Percentiles rank a stretch among this genome's conserved stretches.
phyloP scores from a whole-genome alignment of 345 rosid genomes.

The Acer negundo region DNA sequence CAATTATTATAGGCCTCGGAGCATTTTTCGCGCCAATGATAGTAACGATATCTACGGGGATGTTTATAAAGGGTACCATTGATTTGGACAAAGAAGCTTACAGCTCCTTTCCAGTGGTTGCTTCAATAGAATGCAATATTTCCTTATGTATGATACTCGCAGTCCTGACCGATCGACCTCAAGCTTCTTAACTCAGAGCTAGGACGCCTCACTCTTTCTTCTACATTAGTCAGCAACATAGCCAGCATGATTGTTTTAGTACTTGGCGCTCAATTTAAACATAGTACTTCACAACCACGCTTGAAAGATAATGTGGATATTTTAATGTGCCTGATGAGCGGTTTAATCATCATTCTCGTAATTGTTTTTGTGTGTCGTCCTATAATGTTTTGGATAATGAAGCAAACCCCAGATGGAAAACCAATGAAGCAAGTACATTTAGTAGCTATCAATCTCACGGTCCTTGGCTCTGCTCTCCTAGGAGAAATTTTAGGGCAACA shows the following conservation, averaged over 20 bases:
- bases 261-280: background rate
- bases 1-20: constrained; percentile 35
- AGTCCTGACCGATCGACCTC: constrained; percentile 34
- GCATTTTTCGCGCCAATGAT: constrained; percentile 34
- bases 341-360: background rate
- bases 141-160: constrained; percentile 41
- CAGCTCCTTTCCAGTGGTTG: constrained; percentile 9
- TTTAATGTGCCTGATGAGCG: background rate
- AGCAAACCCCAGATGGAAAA: constrained; percentile 45
- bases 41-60: constrained; percentile 7
- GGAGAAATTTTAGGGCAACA: constrained; percentile 33
- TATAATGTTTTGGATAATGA: constrained; percentile 42
- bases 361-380: constrained; percentile 29
- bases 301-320: background rate
- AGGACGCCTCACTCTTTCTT: constrained; percentile 50
- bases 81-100: background rate
- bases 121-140: constrained; percentile 29
- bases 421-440: constrained; percentile 32
- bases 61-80: constrained; percentile 10
- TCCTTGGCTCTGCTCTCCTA: constrained; percentile 23
- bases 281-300: background rate
- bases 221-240: constrained; percentile 38
- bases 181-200: constrained; percentile 48
- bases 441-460: constrained; percentile 21
- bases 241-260: constrained; percentile 29